A percentile compares a stretch with the other conserved stretches of the same genome.
phyloP scores from a whole-genome alignment of 2,329 filamentous ascomycete genomes.

The Zymoseptoria pseudotritici region DNA sequence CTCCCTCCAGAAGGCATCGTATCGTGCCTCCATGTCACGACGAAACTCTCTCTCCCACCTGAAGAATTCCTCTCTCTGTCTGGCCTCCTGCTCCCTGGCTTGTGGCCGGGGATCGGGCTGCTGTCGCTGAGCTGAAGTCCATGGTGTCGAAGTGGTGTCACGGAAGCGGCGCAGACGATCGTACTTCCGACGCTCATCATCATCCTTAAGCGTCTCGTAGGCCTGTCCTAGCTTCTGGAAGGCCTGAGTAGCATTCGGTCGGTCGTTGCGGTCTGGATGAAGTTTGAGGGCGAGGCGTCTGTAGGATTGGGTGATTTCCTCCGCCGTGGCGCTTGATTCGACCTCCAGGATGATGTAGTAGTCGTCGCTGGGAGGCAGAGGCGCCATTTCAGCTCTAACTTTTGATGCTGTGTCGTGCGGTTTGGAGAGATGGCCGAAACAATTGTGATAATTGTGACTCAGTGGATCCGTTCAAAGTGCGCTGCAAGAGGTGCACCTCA shows the following conservation, averaged over 20 bases:
- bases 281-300: slow-evolving; percentile 29
- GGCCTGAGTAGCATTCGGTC: slow-evolving; percentile 29
- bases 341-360: slow-evolving; percentile 30
- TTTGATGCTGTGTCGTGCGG: not conserved
- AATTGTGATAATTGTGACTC: too few relatives aligned
- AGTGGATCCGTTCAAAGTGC: too few relatives aligned
- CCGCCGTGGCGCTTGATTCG: slow-evolving; percentile 19
- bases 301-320: slow-evolving; percentile 28
- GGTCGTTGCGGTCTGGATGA: slow-evolving; percentile 32
- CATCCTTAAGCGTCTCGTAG: slow-evolving; percentile 32
- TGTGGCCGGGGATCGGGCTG: not conserved
- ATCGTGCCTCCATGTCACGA: not conserved
- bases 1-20: not conserved
- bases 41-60: not conserved
- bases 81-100: slow-evolving; percentile 7
- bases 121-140: not conserved
- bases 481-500: too few relatives aligned
- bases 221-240: slow-evolving; percentile 33
- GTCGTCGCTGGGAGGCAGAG: slow-evolving; percentile 24
- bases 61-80: not conserved
- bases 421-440: too few relatives aligned
- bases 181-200: slow-evolving; percentile 26
- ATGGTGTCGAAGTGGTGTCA: slow-evolving; percentile 5
- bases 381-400: slow-evolving; percentile 22
- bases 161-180: slow-evolving; percentile 28